Base-by-base conservation (phyloP, 768 basidiomycete genomes). In the Chalciporus piperatus region DNA sequence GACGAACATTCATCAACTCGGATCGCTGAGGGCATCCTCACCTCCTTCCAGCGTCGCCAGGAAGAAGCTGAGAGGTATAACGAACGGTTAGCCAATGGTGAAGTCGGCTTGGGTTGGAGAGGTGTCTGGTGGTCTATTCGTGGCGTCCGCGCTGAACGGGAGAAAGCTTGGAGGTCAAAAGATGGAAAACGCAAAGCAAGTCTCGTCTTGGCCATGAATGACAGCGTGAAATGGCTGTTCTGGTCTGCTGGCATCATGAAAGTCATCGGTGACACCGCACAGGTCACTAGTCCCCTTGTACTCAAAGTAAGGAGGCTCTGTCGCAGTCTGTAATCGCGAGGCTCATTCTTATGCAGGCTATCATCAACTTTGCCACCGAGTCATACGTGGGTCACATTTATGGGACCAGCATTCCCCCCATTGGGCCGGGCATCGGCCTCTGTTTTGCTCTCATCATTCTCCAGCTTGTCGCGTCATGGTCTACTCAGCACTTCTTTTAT, bases 401-500 rank as follows among this genome's bases (percentile, higher is more conserved):
- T 11, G 74, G 76, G 3, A 63, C 65, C 22, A 42, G 59, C 1
- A 58, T 67, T 0, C 83, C 82, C 1, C 55, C 64, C 4, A 68
- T 81, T 12, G 80, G 80, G 3, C 69, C 66, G 37, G 91, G 91
- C 25, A 74, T 94, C n/a, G 92, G 90, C 2, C 77, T 90, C 19
- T 80, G 83, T 1, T 78, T 96, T 56, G 80, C 68, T 22, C 77
- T 98, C 1, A 73, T 94, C 50, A 65, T 71, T 17, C 74, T 97
- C 58, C 87, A 92, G 60, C 46, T 91, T 30, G 63, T 85, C 32
- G 65, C 83, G 0, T 88, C 87, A 1, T 59, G 92, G 48, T 81
- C 81, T 58, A 77, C 80, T 8, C 83, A 95, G 53, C 90, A 93
- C 59, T 94, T 89, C 70, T 92, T 93, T 76, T 90, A 92, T 64